phyloP scores from a whole-genome alignment of 805 yeast species.

The Saccharomycopsis oosterbeekiorum region DNA sequence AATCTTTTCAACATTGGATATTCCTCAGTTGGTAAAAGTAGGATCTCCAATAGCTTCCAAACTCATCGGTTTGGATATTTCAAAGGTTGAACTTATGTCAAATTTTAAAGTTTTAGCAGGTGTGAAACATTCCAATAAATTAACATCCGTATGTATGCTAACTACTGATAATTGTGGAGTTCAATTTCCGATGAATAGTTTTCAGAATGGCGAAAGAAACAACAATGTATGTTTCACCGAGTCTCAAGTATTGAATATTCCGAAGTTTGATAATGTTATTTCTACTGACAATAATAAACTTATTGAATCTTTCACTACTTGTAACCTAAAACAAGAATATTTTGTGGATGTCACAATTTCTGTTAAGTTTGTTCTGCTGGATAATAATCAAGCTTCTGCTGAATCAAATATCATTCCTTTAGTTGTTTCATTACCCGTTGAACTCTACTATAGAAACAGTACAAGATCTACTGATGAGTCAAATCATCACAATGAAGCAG shows the following conservation, averaged over 20 bases:
- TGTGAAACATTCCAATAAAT: background rate
- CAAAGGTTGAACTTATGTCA: background rate
- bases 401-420: background rate
- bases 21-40: background rate
- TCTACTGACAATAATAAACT: background rate
- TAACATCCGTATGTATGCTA: background rate
- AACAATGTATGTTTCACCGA: background rate
- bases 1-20: background rate
- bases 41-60: background rate
- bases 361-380: background rate
- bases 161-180: background rate
- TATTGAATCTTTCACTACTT: conserved; percentile 7
- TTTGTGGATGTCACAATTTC: background rate
- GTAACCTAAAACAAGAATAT: conserved; percentile 14
- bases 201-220: background rate
- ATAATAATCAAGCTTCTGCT: background rate
- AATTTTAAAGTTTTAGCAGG: background rate
- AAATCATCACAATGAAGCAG: background rate
- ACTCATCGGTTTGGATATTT: background rate
- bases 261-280: background rate
- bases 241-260: background rate
- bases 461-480: background rate
- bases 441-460: background rate
- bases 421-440: background rate
- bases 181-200: background rate